Base-by-base conservation (phyloP, 257 asterid genomes). In the Schizonepeta tenuifolia region DNA sequence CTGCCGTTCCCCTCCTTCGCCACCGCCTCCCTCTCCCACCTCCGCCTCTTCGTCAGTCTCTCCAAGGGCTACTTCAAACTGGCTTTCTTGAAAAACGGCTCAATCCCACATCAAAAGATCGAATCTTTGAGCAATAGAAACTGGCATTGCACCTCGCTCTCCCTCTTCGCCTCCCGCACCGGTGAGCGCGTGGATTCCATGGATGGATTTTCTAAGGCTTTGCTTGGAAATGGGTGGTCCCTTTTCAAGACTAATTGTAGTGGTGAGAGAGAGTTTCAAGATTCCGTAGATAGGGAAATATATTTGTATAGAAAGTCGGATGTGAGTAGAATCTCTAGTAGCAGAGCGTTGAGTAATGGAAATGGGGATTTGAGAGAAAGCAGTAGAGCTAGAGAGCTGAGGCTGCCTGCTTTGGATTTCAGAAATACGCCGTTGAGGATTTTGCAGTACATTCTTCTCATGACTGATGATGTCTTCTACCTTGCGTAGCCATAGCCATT, bases 181-280 rank as follows among this genome's bases (percentile, higher is more conserved):
- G 80, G 85, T 5, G 79, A 75, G 81, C 65, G 81, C 62, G 83
- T 86, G 9, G 81, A 59, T 44, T 74, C 84, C 6, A 86, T 88
- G 88, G 90, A 85, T 64, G 84, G 82, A n/a, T 78, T 87, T 40
- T 77, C 87, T 1, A 77, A 56, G 87, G 88, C 84, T 3, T 75
- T 88, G 85, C 89, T 84, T 18, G 94, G 91, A 60, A 70, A 55
- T 74, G 94, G 94, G 6, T 88, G 94, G 89, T 49, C 86, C 74
- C 89, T 88, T 70, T 86, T 74, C 80, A 88, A 33, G 86, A 77
- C 84, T 15, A 67, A 78, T 12, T 9, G 36, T 41, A 6, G 36
- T 36, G 24, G 54, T 3, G 74, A 44, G 7, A 58, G 33, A 5
- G 79, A 69, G 73, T 70, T 55, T 10, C 75, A 40, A 38, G 78